Evolutionary conservation across 345 rosid genomes (phyloP).

Genomic region (Chamaenerion angustifolium): DNA sequence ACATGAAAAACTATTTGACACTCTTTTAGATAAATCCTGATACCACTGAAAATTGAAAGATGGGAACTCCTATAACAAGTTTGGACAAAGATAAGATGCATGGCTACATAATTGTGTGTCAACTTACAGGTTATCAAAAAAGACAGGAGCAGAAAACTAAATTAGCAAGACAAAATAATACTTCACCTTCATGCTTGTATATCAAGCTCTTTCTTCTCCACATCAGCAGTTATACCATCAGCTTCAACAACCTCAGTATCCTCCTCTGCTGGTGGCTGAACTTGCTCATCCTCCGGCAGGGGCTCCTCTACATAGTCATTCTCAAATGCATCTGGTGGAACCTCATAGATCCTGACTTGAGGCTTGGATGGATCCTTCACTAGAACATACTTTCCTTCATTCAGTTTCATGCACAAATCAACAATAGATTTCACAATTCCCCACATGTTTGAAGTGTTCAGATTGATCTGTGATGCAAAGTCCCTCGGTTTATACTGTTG

Average conservation of each 20-base stretch:
- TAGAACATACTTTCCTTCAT: constrained; percentile 79
- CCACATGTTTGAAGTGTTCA: constrained; percentile 88
- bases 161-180: no score
- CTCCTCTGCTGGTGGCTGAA: constrained; percentile 66
- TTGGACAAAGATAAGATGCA: no score
- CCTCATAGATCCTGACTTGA: constrained; percentile 86
- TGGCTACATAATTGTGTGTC: no score
- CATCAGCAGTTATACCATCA: constrained; percentile 25
- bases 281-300: constrained; percentile 73
- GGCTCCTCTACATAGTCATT: constrained; percentile 95
- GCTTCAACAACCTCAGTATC: constrained; percentile 43
- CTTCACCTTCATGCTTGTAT: constrained; percentile 37
- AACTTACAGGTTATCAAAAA: no score
- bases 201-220: constrained; percentile 34
- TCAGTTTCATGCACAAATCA: constrained; percentile 83
- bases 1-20: no score
- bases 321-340: constrained; percentile 96
- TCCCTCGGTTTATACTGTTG: constrained; percentile 84
- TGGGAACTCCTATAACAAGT: no score
- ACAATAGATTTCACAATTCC: constrained; percentile 91
- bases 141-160: no score
- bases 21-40: no score
- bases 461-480: constrained; percentile 83
- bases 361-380: constrained; percentile 95
- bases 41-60: no score